phyloP scores from a whole-genome alignment of 164 flowering plant species.

The Kalanchoe fedtschenkoi region DNA sequence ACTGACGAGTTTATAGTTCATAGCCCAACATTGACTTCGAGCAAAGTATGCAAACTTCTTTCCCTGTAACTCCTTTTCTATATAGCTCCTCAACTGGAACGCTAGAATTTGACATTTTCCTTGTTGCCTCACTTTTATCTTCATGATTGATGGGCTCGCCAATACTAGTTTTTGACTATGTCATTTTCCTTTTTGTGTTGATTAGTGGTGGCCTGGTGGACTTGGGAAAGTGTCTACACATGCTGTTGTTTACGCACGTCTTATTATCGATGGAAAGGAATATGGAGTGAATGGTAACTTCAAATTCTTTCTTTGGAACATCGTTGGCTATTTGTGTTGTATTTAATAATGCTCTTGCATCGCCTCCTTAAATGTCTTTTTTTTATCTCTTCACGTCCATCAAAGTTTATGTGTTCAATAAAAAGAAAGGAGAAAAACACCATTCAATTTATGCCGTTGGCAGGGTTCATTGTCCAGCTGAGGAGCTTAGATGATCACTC shows the following conservation, averaged over 20 bases:
- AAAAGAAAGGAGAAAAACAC: not conserved
- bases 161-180: not conserved
- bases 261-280: conserved; percentile 56
- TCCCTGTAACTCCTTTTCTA: not conserved
- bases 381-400: too few relatives aligned
- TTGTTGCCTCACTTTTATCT: not conserved
- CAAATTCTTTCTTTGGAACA: not conserved
- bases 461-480: conserved; percentile 93
- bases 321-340: too few relatives aligned
- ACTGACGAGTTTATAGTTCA: conserved; percentile 81
- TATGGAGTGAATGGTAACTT: conserved; percentile 79
- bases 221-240: conserved; percentile 92
- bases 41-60: conserved; percentile 56
- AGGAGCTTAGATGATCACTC: conserved; percentile 85
- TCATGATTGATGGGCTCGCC: not conserved
- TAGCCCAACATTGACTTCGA: conserved; percentile 94
- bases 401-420: too few relatives aligned
- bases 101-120: too few relatives aligned
- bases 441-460: not conserved
- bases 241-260: conserved; percentile 85
- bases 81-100: not conserved
- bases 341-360: too few relatives aligned
- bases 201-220: conserved; percentile 99
- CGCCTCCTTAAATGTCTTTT: not conserved
- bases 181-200: conserved; percentile 3